phyloP scores from a whole-genome alignment of 169 alveolate genomes.

The Cyclospora cayetanensis region DNA sequence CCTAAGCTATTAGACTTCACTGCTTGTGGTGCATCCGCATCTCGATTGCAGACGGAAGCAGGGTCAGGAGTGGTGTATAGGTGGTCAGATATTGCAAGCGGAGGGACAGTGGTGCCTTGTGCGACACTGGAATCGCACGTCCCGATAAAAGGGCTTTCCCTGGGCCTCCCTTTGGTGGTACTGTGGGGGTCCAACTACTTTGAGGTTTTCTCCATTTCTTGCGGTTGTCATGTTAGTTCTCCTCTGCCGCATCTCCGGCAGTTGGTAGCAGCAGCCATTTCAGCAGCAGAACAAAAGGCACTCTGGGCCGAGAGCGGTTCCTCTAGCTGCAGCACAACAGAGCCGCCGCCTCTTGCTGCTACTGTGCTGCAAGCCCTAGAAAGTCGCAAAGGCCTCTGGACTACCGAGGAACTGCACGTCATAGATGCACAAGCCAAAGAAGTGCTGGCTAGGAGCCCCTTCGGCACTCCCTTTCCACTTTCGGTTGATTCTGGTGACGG shows the following conservation, averaged over 20 bases:
- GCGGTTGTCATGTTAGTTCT: not conserved
- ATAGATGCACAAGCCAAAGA: not conserved
- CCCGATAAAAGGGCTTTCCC: not conserved
- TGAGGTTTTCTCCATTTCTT: not conserved
- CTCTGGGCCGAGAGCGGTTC: not conserved
- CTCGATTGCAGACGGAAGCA: too few relatives aligned
- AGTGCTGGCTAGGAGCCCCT: not conserved
- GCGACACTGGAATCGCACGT: not conserved
- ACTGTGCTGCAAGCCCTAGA: not conserved
- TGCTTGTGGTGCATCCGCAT: too few relatives aligned
- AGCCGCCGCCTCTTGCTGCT: not conserved
- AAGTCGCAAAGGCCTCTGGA: not conserved
- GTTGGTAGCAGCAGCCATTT: not conserved
- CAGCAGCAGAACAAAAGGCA: not conserved
- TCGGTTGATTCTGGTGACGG: too few relatives aligned
- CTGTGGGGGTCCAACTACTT: not conserved
- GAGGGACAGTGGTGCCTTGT: too few relatives aligned
- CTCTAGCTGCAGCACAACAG: not conserved
- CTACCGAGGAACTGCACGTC: not conserved
- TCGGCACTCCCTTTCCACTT: too few relatives aligned
- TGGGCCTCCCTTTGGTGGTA: not conserved
- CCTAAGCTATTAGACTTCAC: too few relatives aligned
- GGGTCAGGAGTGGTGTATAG: too few relatives aligned
- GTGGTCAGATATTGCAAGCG: too few relatives aligned
- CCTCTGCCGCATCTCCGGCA: not conserved